Base-by-base conservation (phyloP, 2,329 filamentous ascomycete species). In the Arthrobotrys entomopaga region DNA sequence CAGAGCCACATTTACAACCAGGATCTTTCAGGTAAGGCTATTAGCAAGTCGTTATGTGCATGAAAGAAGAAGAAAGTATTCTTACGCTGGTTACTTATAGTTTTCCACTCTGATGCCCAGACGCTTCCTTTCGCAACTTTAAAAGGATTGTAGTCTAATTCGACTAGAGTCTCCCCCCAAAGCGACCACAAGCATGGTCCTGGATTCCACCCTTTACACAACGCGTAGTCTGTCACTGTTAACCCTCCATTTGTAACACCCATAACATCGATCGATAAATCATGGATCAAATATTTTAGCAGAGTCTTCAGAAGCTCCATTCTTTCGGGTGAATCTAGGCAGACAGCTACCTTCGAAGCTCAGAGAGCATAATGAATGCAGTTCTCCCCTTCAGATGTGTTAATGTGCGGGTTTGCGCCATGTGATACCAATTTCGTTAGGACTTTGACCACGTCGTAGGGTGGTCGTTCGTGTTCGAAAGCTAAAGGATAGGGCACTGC, bases 161-260 rank as follows among this genome's bases (percentile, higher is more conserved):
- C 56, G 0, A 38, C 2, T 1, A 69, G 7, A 2, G 24, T 48
- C 5, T n/a, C 34, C 2, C 40, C 48, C 65, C 65, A 69, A 2
- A 56, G 13, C 1, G 48, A 20, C 65, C 65, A 60, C 3, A 69
- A 8, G 26, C 65, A 69, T n/a, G 29, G 38, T 15, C 56, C 56
- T 0, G 20, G 3, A 6, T 48, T 46, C 15, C 48, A 60, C 46
- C 3, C 54, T 1, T 8, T 7, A 5, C 13, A 43, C 4, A 56
- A 11, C 26, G 38, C 65, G 1, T 34, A 7, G 29, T 69, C 65
- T 7, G 56, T 38, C 0, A 69, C 65, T 6, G 65, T 38, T 0
- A 4, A 19, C 4, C 65, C 56, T 11, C 1, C 1, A 24, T 48
- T 24, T 49, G 56, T 24, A 2, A 11, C 5, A 0, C 16, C 56